phyloP scores from a whole-genome alignment of 78 protist species.

The Dictyostelium brefeldianum region DNA sequence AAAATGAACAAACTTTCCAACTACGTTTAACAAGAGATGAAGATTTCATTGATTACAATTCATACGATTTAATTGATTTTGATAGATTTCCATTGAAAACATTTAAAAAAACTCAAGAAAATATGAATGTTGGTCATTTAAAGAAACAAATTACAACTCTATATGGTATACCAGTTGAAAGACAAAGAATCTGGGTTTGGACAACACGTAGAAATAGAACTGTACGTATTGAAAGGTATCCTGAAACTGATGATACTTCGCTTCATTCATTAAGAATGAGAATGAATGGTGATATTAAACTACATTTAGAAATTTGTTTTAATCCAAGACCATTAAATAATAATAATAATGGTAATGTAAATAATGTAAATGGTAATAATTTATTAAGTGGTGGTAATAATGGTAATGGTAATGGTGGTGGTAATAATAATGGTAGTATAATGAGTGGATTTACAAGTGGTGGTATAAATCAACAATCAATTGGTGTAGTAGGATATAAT shows the following conservation, averaged over 20 bases:
- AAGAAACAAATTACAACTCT: conserved; percentile 55
- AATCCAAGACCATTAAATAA: conserved; percentile 36
- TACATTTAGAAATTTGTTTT: conserved; percentile 62
- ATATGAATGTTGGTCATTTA: conserved; percentile 25
- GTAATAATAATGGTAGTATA: background rate
- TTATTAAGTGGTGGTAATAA: background rate
- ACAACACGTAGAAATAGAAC: conserved; percentile 56
- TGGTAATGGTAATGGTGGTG: background rate
- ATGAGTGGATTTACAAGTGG: background rate
- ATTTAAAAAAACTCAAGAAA: conserved; percentile 7
- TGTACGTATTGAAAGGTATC: conserved; percentile 34
- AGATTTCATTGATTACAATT: conserved; percentile 37
- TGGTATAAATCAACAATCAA: background rate
- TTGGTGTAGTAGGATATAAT: background rate
- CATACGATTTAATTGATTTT: conserved; percentile 43
- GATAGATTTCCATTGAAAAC: conserved; percentile 15
- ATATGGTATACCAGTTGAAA: conserved; percentile 66
- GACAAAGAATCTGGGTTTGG: conserved; percentile 77
- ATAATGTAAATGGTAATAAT: background rate
- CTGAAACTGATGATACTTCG: conserved; percentile 61
- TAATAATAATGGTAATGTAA: background rate
- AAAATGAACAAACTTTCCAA: conserved; percentile 13
- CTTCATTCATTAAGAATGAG: background rate
- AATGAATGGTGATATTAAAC: conserved; percentile 19
- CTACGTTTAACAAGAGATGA: conserved; percentile 48